Base-by-base conservation (phyloP, 2,329 filamentous ascomycete species). In the Ceratocystis albifundus region DNA sequence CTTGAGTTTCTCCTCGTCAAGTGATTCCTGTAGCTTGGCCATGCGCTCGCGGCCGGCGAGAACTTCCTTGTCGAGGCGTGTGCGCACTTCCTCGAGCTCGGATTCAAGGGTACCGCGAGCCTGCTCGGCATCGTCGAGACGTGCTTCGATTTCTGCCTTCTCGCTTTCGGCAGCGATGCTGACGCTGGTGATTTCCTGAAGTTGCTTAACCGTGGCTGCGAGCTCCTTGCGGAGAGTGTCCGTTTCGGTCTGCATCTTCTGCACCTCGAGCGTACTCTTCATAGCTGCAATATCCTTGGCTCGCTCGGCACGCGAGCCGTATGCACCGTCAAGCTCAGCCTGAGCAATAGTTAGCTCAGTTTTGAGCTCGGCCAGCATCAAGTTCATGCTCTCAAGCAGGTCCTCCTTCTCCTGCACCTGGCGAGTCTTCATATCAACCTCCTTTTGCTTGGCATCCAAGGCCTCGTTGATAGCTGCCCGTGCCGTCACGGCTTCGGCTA, bases 321-420 rank as follows among this genome's bases (percentile, higher is more conserved):
- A 84, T 30, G 83, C 83, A 66, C 82, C 82, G 69, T 86, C 83
- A 36, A 86, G 78, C 73, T 86, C 83, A 20, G 83, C 83, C 71
- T 82, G 80, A 63, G 82, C 80, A 70, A 85, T 80, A 59, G 82
- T 84, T 68, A 84, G 76, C 71, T 85, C 83, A 65, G 82, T 84
- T 77, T 85, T 85, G 72, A 83, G 77, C 74, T 84, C 82, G 44
- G 81, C 79, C 65, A 84, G 72, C 71, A 79, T 78, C 71, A 78
- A 75, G 72, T 80, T 81, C 65, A 82, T 75, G 65, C 75, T 74
- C 63, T 82, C 80, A 45, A 82, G 71, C 68, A 82, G 79, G 61
- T 77, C 76, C 65, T 82, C 79, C 74, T 80, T 80, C 68, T 76
- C 76, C 70, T 78, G 78, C 69, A 77, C 72, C 66, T 76, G 72